These are phyloP conservation scores for Fraxinus americana DNA, from an alignment of 257 asterid species.

Conservation along the genomic window DNA sequence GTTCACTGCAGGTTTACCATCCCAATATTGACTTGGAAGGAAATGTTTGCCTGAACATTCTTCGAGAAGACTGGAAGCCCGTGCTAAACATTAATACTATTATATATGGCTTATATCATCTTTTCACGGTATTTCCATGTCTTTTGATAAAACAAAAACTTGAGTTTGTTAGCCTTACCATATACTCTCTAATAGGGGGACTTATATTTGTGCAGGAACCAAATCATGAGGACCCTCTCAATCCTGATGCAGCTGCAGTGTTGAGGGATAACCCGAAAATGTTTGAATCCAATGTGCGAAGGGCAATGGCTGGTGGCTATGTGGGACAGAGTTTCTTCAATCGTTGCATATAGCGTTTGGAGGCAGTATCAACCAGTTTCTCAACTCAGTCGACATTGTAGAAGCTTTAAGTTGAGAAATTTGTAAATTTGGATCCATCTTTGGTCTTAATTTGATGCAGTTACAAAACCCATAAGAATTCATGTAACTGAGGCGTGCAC, in stretches of 20 bases:
- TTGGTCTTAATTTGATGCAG: slow-evolving; percentile 8
- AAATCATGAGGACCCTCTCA: slow-evolving; percentile 95
- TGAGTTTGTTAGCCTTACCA: not conserved
- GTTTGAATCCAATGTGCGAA: slow-evolving; percentile 47
- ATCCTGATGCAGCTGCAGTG: slow-evolving; percentile 77
- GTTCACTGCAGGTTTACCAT: slow-evolving; percentile 74
- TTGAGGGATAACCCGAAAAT: slow-evolving; percentile 51
- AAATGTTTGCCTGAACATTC: slow-evolving; percentile 96
- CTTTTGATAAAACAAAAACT: not conserved
- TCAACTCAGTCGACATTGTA: not conserved
- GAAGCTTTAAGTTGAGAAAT: slow-evolving; percentile 21
- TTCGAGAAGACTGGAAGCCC: slow-evolving; percentile 99
- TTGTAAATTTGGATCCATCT: slow-evolving; percentile 32
- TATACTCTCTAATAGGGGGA: slow-evolving; percentile 31
- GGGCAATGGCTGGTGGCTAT: slow-evolving; percentile 51
- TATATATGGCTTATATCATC: slow-evolving; percentile 87
- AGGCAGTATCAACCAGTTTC: slow-evolving; percentile 20
- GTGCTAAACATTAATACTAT: slow-evolving; percentile 90
- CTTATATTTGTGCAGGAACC: slow-evolving; percentile 66
- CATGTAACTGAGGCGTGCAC: not conserved
- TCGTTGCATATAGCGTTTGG: slow-evolving; percentile 28
- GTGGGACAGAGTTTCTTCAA: slow-evolving; percentile 40
- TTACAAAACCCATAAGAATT: not conserved
- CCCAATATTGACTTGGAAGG: slow-evolving; percentile 97
- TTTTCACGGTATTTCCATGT: slow-evolving; percentile 69